Conservation (phyloP, 495 filamentous ascomycete genomes). For the Podospora comata region DNA sequence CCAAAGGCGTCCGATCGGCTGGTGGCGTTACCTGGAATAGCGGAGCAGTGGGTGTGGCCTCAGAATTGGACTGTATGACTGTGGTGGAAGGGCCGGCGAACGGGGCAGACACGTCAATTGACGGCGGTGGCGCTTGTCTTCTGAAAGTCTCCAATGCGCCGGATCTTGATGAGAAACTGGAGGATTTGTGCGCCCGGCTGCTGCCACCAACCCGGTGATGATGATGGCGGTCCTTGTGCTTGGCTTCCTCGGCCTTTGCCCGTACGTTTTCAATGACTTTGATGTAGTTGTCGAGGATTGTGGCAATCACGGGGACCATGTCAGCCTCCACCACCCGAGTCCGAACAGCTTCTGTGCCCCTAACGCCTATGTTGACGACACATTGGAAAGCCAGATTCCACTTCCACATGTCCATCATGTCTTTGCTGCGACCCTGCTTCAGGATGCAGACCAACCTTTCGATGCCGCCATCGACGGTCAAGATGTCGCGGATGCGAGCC, state of each 20-base stretch:
- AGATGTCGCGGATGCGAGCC: conserved; percentile 92
- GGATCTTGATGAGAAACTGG: conserved; percentile 51
- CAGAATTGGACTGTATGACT: conserved; percentile 36
- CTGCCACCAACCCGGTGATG: conserved; percentile 41
- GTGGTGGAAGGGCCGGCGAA: conserved; percentile 46
- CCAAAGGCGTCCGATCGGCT: conserved; percentile 67
- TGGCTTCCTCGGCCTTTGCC: conserved; percentile 72
- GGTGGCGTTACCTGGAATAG: conserved; percentile 68
- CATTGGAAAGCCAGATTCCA: conserved; percentile 99
- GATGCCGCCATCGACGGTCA: conserved; percentile 96
- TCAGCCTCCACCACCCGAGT: conserved; percentile 97
- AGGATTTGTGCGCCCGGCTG: conserved; percentile 45
- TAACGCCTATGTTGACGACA: conserved; percentile 96
- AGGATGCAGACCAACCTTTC: conserved; percentile 95
- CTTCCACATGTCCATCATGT: conserved; percentile 99
- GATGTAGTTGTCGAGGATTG: conserved; percentile 98
- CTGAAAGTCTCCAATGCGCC: conserved; percentile 43
- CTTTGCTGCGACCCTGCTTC: conserved; percentile 91
- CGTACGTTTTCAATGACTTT: conserved; percentile 88
- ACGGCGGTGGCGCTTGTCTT: conserved; percentile 45
- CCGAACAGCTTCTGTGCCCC: conserved; percentile 87
- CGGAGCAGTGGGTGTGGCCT: conserved; percentile 62
- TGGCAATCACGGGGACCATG: conserved; percentile 98
- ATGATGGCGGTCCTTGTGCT: conserved; percentile 47
- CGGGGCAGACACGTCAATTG: conserved; percentile 46